Percentiles rank a stretch among this genome's conserved stretches.
phyloP scores from a whole-genome alignment of 2,329 filamentous ascomycete genomes.

The Stemphylium beticola region DNA sequence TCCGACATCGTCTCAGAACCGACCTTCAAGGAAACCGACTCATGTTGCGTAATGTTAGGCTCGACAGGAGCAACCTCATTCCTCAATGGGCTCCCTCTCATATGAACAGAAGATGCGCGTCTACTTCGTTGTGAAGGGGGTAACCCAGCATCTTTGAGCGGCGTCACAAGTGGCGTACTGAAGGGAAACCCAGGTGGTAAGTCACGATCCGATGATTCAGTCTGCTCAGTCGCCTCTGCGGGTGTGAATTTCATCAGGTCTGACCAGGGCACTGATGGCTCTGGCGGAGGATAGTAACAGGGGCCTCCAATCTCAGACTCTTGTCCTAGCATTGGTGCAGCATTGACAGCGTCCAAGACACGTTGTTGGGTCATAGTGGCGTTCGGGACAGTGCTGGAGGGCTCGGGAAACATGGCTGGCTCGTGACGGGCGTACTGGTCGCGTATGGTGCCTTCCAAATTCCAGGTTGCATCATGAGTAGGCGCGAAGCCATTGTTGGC shows the following conservation, averaged over 20 bases:
- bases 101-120: conserved; percentile 7
- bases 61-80: conserved; percentile 3
- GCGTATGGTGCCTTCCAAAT: conserved; percentile 42
- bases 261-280: conserved; percentile 48
- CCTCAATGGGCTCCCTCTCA: conserved; percentile 9
- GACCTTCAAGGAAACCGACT: not conserved
- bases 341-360: conserved; percentile 46
- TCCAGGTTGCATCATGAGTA: conserved; percentile 17
- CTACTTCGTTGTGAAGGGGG: conserved; percentile 12
- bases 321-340: conserved; percentile 33
- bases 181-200: not conserved
- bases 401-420: conserved; percentile 50
- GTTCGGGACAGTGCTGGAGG: conserved; percentile 52
- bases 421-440: conserved; percentile 49
- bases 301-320: conserved; percentile 18
- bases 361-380: conserved; percentile 50
- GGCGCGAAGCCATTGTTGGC: not conserved
- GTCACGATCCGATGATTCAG: conserved; percentile 14
- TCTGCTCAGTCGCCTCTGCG: conserved; percentile 15
- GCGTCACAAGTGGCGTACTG: not conserved
- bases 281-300: conserved; percentile 26
- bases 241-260: conserved; percentile 38
- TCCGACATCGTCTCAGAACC: not conserved
- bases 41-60: not conserved
- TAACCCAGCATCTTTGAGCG: not conserved